Evolutionary conservation across 2,329 filamentous ascomycete genomes (phyloP).

Genomic region (Talaromyces sp.): DNA sequence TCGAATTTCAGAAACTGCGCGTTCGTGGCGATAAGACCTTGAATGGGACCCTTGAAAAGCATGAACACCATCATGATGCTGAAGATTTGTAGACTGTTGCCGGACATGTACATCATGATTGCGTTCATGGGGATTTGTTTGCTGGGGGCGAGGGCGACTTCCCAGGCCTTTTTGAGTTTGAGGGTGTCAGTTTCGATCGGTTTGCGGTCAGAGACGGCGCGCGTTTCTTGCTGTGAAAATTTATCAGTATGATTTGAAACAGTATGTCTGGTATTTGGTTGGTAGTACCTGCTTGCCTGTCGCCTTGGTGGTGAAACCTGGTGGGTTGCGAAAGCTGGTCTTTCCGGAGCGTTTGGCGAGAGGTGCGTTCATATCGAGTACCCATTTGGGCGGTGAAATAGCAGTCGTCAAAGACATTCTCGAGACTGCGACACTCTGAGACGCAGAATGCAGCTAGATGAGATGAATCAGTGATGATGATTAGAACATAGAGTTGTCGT

Average conservation of each 20-base stretch:
- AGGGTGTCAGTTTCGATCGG: conserved; percentile 87
- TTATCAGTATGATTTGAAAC: not conserved
- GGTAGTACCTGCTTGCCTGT: conserved; percentile 55
- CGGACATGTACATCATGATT: conserved; percentile 99
- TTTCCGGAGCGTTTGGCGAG: conserved; percentile 64
- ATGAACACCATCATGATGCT: conserved; percentile 99
- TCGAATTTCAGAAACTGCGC: conserved; percentile 89
- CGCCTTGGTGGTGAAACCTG: conserved; percentile 63
- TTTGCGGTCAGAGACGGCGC: conserved; percentile 55
- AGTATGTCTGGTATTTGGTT: not conserved
- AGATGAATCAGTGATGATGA: not conserved
- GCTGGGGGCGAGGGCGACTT: conserved; percentile 85
- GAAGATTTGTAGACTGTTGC: conserved; percentile 97
- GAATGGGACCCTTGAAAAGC: conserved; percentile 94
- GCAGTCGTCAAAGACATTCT: conserved; percentile 29
- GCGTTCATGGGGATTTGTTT: conserved; percentile 97
- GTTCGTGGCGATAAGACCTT: conserved; percentile 77
- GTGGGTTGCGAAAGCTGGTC: conserved; percentile 71
- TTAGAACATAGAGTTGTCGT: not conserved
- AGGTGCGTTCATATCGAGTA: conserved; percentile 70
- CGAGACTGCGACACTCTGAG: not conserved
- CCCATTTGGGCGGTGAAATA: conserved; percentile 70
- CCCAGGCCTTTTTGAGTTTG: conserved; percentile 98
- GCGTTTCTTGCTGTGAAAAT: conserved; percentile 15
- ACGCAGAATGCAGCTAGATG: not conserved